phyloP scores from a whole-genome alignment of 495 filamentous ascomycete species.

The Aspergillus wentii region DNA sequence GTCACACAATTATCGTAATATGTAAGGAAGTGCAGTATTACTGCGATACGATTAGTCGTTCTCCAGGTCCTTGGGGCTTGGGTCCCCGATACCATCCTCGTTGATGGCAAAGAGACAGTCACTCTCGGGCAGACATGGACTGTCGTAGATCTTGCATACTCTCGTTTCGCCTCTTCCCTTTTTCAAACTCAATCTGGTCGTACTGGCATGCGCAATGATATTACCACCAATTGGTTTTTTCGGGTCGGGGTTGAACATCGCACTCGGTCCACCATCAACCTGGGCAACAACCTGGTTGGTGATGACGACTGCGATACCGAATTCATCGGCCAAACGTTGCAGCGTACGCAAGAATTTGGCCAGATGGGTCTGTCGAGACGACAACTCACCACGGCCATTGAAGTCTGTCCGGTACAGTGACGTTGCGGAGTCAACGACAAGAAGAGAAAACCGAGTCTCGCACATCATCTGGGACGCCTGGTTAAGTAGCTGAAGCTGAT shows the following conservation, averaged over 20 bases:
- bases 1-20: slow-evolving; percentile 26
- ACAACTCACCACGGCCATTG: slow-evolving; percentile 87
- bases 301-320: slow-evolving; percentile 97
- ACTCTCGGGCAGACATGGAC: slow-evolving; percentile 91
- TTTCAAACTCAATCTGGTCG: slow-evolving; percentile 83
- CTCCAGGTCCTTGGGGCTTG: slow-evolving; percentile 91
- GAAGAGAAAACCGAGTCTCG: slow-evolving; percentile 91
- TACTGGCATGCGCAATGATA: slow-evolving; percentile 96
- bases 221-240: slow-evolving; percentile 99
- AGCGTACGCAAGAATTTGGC: slow-evolving; percentile 96
- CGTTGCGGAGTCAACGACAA: slow-evolving; percentile 93
- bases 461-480: slow-evolving; percentile 99
- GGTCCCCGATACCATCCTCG: slow-evolving; percentile 94
- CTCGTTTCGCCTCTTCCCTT: slow-evolving; percentile 93
- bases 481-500: slow-evolving; percentile 89
- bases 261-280: slow-evolving; percentile 88
- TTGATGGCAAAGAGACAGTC: slow-evolving; percentile 96
- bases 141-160: slow-evolving; percentile 98
- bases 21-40: slow-evolving; percentile 24
- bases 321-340: slow-evolving; percentile 92
- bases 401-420: slow-evolving; percentile 96
- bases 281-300: slow-evolving; percentile 98
- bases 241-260: slow-evolving; percentile 98
- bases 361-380: slow-evolving; percentile 82
- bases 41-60: slow-evolving; percentile 47